Percentiles rank a stretch among this genome's conserved stretches.
Conservation (phyloP, 192 early-diverging fungal species). For the Podila epigama region DNA sequence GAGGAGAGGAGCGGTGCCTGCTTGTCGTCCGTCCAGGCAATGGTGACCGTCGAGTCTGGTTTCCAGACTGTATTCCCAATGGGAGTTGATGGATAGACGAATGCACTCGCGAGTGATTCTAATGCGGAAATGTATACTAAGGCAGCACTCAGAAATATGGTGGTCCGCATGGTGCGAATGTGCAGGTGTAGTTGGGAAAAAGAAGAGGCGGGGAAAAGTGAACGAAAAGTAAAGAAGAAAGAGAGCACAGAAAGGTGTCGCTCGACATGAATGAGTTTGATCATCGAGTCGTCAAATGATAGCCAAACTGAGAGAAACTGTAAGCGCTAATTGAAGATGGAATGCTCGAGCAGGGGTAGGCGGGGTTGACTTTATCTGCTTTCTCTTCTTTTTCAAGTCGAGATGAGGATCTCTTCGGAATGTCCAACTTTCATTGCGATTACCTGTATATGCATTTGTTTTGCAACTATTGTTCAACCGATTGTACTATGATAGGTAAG, state of each 20-base stretch:
- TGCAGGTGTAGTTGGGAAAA: not conserved
- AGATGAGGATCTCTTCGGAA: too few species aligned
- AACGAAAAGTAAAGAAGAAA: not conserved
- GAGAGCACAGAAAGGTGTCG: not conserved
- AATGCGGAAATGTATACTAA: not conserved
- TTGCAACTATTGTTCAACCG: too few species aligned
- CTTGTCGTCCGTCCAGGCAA: slow-evolving; percentile 36
- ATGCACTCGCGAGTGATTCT: not conserved
- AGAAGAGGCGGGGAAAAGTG: not conserved
- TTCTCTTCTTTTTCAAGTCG: too few species aligned
- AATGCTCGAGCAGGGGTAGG: too few species aligned
- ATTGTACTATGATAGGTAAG: too few species aligned
- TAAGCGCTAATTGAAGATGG: too few species aligned
- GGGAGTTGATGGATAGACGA: slow-evolving; percentile 31
- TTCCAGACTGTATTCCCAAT: slow-evolving; percentile 30
- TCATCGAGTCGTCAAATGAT: too few species aligned
- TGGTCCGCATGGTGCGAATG: not conserved
- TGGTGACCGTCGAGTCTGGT: slow-evolving; percentile 17
- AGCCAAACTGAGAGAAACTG: too few species aligned
- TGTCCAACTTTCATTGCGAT: too few species aligned
- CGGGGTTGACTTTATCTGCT: too few species aligned
- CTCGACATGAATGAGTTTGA: not conserved
- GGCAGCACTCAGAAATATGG: not conserved
- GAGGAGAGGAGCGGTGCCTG: not conserved
- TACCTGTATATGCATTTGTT: too few species aligned